phyloP scores from a whole-genome alignment of 2,329 filamentous ascomycete species.

The Emericellopsis atlantica region DNA sequence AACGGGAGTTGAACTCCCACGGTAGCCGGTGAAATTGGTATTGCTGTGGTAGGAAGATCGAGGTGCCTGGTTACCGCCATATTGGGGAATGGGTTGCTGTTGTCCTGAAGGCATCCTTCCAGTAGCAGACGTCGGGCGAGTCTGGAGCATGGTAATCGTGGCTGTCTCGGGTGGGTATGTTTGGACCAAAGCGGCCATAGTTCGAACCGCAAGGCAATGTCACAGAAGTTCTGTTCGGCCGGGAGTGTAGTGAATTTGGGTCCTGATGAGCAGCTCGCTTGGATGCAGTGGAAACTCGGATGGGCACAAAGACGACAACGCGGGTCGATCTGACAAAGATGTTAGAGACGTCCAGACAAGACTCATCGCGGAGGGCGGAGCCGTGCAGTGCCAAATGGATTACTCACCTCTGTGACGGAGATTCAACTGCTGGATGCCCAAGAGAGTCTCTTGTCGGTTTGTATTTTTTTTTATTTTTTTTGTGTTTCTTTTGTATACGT shows the following conservation, averaged over 20 bases:
- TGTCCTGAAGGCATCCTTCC: slow-evolving; percentile 36
- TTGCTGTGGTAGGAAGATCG: slow-evolving; percentile 14
- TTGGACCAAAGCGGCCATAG: slow-evolving; percentile 78
- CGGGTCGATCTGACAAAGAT: too few relatives aligned
- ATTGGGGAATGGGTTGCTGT: slow-evolving; percentile 35
- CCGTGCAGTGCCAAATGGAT: too few relatives aligned
- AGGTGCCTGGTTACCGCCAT: slow-evolving; percentile 23
- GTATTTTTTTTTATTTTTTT: too few relatives aligned
- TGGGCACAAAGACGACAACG: too few relatives aligned
- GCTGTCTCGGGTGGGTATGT: slow-evolving; percentile 64
- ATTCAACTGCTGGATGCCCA: background rate
- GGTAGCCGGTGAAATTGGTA: slow-evolving; percentile 35
- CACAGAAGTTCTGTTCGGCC: too few relatives aligned
- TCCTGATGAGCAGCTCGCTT: too few relatives aligned
- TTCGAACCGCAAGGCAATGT: slow-evolving; percentile 11
- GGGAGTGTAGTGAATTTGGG: too few relatives aligned
- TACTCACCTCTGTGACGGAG: background rate
- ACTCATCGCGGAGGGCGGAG: too few relatives aligned
- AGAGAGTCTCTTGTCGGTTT: background rate
- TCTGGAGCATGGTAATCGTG: slow-evolving; percentile 65
- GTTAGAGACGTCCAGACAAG: too few relatives aligned
- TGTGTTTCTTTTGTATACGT: too few relatives aligned
- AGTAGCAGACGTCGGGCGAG: slow-evolving; percentile 46
- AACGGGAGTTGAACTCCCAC: slow-evolving; percentile 44
- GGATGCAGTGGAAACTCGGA: too few relatives aligned